Base-by-base conservation (phyloP, 768 basidiomycete species). In the Amanita subjunquillea region DNA sequence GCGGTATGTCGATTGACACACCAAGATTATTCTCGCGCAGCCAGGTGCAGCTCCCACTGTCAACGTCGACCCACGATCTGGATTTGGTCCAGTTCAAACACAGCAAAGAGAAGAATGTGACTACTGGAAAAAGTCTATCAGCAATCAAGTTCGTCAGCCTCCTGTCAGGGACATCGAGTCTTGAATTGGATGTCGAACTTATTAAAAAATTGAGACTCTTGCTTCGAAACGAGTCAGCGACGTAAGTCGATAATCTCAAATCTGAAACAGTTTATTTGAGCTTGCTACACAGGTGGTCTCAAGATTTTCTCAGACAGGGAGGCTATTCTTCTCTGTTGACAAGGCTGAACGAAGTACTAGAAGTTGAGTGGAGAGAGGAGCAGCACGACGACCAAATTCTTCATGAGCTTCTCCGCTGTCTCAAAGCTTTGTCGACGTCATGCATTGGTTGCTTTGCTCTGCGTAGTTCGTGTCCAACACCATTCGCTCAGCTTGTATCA, bases 351-450 rank as follows among this genome's bases (percentile, higher is more conserved):
- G 94, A 99, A 67, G 76, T 98, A 15, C 75, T 99, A 1, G 89
- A 93, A 59, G 82, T 97, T 34, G 96, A 99, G 67, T 99, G 96
- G 96, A 83, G 95, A 91, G 95, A 98, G 65, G 96, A 99, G 63
- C 95, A 98, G 62, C 95, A 96, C 58, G 96, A 96, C 62, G 96
- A 98, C 62, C 85, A 96, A 64, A 75, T 96, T 40, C 73, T 99
- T 13, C 85, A 95, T 58, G 94, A 97, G 65, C 71, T 98, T 2
- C 72, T 98, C 38, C 83, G 92, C 2, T 97, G 93, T 70, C 82
- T 98, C 67, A 96, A 96, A 67, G 96, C 89, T 0, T 75, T 99
- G 3, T 85, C 90, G 0, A 95, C 94, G 0, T 92, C 90, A 6
- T 76, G 85, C 44, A 84, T 89, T 34, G 95, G 95, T 12, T 93